Evolutionary conservation across 176 grass and related monocot genomes (phyloP).

Genomic region (barley (Hordeum vulgare)): MorexV3_pseudomolecules_assembly NC_058518.1:189755577-189756076

Average conservation of each 20-base stretch:
- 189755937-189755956: neutral
- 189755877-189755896: slow-evolving; percentile 11
- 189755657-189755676: slow-evolving; percentile 83
- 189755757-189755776: slow-evolving; percentile 77
- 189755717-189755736: slow-evolving; percentile 29
- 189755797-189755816: slow-evolving; percentile 48
- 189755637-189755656: slow-evolving; percentile 90
- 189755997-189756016: slow-evolving; percentile 42
- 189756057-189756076: slow-evolving; percentile 62
- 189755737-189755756: slow-evolving; percentile 50
- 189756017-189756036: slow-evolving; percentile 84
- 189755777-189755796: slow-evolving; percentile 75
- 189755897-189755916: neutral
- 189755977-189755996: slow-evolving; percentile 7
- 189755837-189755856: slow-evolving; percentile 57
- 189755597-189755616: slow-evolving; percentile 64
- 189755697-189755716: slow-evolving; percentile 20
- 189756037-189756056: slow-evolving; percentile 52
- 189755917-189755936: slow-evolving; percentile 3
- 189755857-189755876: neutral
- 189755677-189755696: slow-evolving; percentile 21
- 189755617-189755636: slow-evolving; percentile 79
- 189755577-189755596: slow-evolving; percentile 58
- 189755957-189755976: slow-evolving; percentile 5
- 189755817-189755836: slow-evolving; percentile 64